Evolutionary conservation across 305 asterid genomes (phyloP), one percentile per base, ranked within the genome.

Genomic region (Plantago coronopus): DNA sequence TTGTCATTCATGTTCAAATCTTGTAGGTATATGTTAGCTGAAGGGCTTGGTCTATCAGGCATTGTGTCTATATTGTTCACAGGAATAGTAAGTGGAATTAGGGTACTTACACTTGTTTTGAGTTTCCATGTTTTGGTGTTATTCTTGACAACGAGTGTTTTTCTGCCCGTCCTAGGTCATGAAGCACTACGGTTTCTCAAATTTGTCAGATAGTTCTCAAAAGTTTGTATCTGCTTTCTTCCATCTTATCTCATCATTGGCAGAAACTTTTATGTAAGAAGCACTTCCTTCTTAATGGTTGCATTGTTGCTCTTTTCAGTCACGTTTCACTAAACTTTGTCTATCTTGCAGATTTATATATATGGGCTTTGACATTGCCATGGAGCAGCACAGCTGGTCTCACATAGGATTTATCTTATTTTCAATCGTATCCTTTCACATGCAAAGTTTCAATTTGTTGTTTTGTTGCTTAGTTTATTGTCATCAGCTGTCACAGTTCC

Each of bases 331-430:
- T 47, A 57, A 37, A 51, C 31, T 62, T 70, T 63, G 47, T 76
- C 55, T 19, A 37, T 69, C 63, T 49, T 76, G 83, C 91, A 93
- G 99, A 76, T 93, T 93, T 76, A 89, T 93, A 74, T 93, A 93
- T 77, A 89, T 93, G 99, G 99, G 99, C 47, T 83, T 93, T 66
- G 97, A 89, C 82, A 93, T 93, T 68, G 99, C 95, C 69, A 89
- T 93, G 95, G 97, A 93, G 68, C 83, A 87, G 66, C 97, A 89
- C 82, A 87, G 99, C 83, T 89, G 95, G 99, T 89, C 99, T 58
- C 99, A 93, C 68, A 63, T 87, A 74, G 99, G 99, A 82, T 93
- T 93, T 71, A 93, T 93, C 83, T 83, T 87, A 68, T 93, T 87
- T 77, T 93, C 99, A 71, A 82, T 93, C 67, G 97, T 93, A 89